Evolutionary conservation across 352 stramenopile species (phyloP), one percentile per base, ranked within the genome.

Genomic region (Pilasporangium apinafurcum): DNA sequence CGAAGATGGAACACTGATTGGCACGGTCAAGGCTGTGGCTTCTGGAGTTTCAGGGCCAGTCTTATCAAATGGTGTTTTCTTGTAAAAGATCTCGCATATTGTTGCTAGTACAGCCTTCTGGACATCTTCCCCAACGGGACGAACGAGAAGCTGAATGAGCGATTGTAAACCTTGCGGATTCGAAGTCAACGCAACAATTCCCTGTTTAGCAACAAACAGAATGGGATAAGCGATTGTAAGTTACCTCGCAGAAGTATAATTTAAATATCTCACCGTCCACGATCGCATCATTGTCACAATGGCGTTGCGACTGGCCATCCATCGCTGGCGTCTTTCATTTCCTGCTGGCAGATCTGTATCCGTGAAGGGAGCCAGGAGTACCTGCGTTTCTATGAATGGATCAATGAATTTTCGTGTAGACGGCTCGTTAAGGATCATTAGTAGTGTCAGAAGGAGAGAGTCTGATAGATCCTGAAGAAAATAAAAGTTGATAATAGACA

Each of bases 211-310:
- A 9, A 8, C 16, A 32, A 16, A 48, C 7, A 21, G 5, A 46
- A 4, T 40, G 38, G 34, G 22, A 22, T 30, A 3, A 24, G 13
- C 10, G 24, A n/a, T 17, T 14, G 8, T 9, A 17, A 21, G 14
- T 16, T 16, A 16, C 1, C 24, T 5, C 9, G 20, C 17, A 12
- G 2, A 14, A 20, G 7, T 20, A 38, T 7, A 38, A 20, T 7
- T 14, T 10, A n/a, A 12, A 21, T 18, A 29, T 1, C 40, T 17
- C 51, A 83, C 73, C 36, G 85, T 95, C 85, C 85, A 95, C 14
- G 85, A 93, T 0, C 83, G 80, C 81, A 95, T 93, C 76, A 95
- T 88, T 8, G 77, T 90, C 25, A 95, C 80, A 24, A 95, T 85
- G 12, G 85, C 83, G 28, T 92, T 94, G 3, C 83, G 79, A 68